Evolutionary conservation across 306 rosid genomes (phyloP).

Genomic region (Quercus agrifolia): DNA sequence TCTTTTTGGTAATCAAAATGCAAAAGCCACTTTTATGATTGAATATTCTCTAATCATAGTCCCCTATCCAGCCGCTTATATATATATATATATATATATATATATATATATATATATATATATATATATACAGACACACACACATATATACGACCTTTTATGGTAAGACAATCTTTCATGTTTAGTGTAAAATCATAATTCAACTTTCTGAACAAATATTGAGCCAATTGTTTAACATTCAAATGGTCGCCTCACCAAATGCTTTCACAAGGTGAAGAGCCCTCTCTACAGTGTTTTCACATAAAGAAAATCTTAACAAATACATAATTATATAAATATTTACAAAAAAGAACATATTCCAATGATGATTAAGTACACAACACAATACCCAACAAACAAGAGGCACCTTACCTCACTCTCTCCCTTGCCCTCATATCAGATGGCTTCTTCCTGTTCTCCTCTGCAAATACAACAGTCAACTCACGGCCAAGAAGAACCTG

Average conservation of each 20-base stretch:
- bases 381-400: background rate
- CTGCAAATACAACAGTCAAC: slow-evolving; percentile 95
- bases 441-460: slow-evolving; percentile 99
- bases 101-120: background rate
- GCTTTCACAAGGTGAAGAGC: too few species aligned
- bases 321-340: background rate
- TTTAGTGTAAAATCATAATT: background rate
- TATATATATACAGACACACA: too few species aligned
- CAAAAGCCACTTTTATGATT: background rate
- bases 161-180: background rate
- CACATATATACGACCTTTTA: background rate
- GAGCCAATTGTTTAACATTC: too few species aligned
- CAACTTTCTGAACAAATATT: background rate
- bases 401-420: slow-evolving; percentile 46
- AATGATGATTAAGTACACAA: background rate
- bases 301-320: background rate
- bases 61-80: background rate
- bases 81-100: background rate
- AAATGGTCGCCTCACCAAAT: too few species aligned
- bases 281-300: too few species aligned
- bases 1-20: background rate
- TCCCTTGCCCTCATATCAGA: slow-evolving; percentile 86
- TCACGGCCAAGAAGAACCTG: slow-evolving; percentile 88
- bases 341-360: background rate
- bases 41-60: background rate